Percentiles rank a stretch among this genome's conserved stretches.
phyloP scores from a whole-genome alignment of 1,284 basidiomycete genomes.

The Ganoderma lucidum region DNA sequence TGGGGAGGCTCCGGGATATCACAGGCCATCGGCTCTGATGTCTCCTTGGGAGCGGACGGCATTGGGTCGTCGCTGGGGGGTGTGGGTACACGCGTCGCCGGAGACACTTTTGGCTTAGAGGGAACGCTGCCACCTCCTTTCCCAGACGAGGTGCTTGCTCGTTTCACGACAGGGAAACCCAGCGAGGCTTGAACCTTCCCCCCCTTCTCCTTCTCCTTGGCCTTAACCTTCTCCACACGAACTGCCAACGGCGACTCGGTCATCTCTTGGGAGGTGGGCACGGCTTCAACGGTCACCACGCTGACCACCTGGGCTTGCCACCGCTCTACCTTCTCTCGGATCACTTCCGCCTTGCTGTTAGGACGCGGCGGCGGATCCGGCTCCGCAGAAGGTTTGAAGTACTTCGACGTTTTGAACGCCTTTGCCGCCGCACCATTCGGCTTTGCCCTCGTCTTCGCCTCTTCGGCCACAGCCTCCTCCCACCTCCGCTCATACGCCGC shows the following conservation, averaged over 20 bases:
- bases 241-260: conserved; percentile 7
- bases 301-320: conserved; percentile 40
- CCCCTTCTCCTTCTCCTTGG: conserved; percentile 17
- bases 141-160: conserved; percentile 25
- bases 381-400: conserved; percentile 25
- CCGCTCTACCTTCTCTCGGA: conserved; percentile 37
- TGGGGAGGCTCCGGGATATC: neutral
- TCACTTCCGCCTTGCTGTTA: conserved; percentile 16
- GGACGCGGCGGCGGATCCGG: neutral
- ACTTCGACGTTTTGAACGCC: conserved; percentile 36
- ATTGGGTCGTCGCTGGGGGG: conserved; percentile 10
- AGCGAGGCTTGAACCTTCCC: conserved; percentile 29
- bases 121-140: conserved; percentile 22
- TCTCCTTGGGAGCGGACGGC: conserved; percentile 4
- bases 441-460: conserved; percentile 10
- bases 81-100: conserved; percentile 15
- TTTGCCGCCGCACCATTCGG: conserved; percentile 6
- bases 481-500: conserved; percentile 36
- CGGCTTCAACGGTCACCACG: conserved; percentile 16
- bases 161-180: conserved; percentile 32
- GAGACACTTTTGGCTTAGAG: conserved; percentile 18
- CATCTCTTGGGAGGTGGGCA: conserved; percentile 6
- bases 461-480: conserved; percentile 28
- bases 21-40: neutral
- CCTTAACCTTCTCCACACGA: conserved; percentile 28